phyloP scores from a whole-genome alignment of 2,329 filamentous ascomycete species.

The Sporothrix brasiliensis region DNA sequence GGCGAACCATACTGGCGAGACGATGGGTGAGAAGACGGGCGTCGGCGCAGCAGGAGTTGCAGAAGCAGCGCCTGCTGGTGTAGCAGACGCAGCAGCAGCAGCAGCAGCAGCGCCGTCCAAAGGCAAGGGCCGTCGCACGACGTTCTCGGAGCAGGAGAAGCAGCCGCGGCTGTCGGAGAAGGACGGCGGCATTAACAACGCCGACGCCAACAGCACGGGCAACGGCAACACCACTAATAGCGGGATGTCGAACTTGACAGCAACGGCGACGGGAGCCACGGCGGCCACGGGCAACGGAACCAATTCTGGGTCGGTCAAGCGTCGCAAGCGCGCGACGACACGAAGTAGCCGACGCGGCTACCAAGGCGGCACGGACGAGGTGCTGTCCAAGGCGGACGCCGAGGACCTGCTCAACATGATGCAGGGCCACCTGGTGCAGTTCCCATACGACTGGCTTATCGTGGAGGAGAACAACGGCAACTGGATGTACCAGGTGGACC shows the following conservation, averaged over 20 bases:
- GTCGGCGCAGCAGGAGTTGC: background rate
- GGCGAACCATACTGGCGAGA: constrained; percentile 31
- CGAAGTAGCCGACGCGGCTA: constrained; percentile 68
- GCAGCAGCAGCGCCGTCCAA: constrained; percentile 1
- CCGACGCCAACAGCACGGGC: constrained; percentile 30
- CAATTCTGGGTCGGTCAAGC: constrained; percentile 55
- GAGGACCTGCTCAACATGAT: constrained; percentile 79
- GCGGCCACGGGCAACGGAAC: constrained; percentile 19
- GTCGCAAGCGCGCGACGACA: constrained; percentile 69
- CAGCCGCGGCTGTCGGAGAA: constrained; percentile 38
- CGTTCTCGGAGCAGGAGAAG: constrained; percentile 59
- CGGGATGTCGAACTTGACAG: constrained; percentile 17
- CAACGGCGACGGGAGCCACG: constrained; percentile 39
- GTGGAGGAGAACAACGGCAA: constrained; percentile 91
- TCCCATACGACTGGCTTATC: constrained; percentile 94
- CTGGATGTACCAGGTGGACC: constrained; percentile 96
- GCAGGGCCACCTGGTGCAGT: constrained; percentile 86
- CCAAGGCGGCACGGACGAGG: constrained; percentile 68
- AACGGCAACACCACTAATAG: constrained; percentile 29
- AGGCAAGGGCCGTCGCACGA: constrained; percentile 50
- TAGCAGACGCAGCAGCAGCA: background rate
- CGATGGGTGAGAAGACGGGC: constrained; percentile 31
- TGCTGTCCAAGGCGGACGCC: constrained; percentile 74
- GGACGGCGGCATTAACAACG: constrained; percentile 32
- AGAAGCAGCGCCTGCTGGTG: background rate